A percentile compares a stretch with the other conserved stretches of the same genome.
phyloP scores from a whole-genome alignment of 139 green algal genomes.

The Ettlia oleoabundans region DNA sequence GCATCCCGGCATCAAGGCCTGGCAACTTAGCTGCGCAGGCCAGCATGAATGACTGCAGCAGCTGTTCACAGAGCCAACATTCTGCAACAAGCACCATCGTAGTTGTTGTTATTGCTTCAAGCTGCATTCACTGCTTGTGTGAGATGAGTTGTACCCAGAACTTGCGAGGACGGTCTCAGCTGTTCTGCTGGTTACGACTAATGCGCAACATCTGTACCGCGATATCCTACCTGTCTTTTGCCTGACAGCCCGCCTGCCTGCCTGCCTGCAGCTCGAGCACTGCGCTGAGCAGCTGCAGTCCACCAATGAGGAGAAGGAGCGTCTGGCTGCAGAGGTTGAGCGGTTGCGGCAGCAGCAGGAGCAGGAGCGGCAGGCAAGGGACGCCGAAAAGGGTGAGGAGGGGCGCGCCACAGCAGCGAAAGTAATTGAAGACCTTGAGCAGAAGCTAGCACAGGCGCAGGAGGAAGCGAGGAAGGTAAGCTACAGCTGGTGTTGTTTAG shows the following conservation, averaged over 20 bases:
- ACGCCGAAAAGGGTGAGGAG: too few relatives aligned
- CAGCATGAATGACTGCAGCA: too few relatives aligned
- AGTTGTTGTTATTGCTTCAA: neutral
- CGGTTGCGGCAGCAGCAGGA: neutral
- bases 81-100: too few relatives aligned
- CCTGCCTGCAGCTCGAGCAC: slow-evolving; percentile 2
- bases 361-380: neutral
- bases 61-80: slow-evolving; percentile 24
- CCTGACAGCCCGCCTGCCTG: neutral
- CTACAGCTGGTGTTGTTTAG: neutral
- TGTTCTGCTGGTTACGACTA: too few relatives aligned
- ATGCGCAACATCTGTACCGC: too few relatives aligned
- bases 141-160: too few relatives aligned
- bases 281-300: neutral
- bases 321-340: neutral
- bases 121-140: too few relatives aligned
- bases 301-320: neutral
- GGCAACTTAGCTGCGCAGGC: neutral
- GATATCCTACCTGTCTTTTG: too few relatives aligned
- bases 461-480: slow-evolving; percentile 10
- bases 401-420: neutral
- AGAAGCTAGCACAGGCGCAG: slow-evolving; percentile 1
- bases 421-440: neutral
- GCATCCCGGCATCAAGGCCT: slow-evolving; percentile 9
- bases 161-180: too few relatives aligned